Base-by-base conservation (phyloP, 345 rosid genomes). In the Triadica sebifera region DNA sequence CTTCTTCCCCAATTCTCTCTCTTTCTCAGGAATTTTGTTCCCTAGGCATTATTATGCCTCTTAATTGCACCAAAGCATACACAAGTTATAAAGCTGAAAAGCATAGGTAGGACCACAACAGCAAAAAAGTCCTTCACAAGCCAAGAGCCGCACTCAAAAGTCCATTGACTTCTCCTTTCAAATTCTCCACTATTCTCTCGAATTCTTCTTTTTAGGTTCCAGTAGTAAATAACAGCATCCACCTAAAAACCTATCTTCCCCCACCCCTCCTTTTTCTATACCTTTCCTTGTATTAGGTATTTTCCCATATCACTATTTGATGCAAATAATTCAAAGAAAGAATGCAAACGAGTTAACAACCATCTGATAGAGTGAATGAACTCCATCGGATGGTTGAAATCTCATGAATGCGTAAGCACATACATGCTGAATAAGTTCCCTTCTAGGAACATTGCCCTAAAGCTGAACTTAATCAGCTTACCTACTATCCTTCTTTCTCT, bases 191-290 rank as follows among this genome's bases (percentile, higher is more conserved):
- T 29, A 29, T n/a, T n/a, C 34, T 29, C 34, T 2, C 34, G 1
- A 29, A 45, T 34, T 67, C 53, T 38, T 59, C 75, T 37, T 75
- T 70, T 74, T 47, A 50, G 64, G 43, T 80, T 74, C 38, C 15
- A 8, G 62, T 38, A 56, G 8, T 75, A 68, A 67, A 19, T 41
- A 62, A 56, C 71, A 77, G 41, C 71, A 80, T 69, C 17, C 41
- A 19, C 56, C 59, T 5, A 19, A 68, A 62, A 6, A 20, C 47
- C 47, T 29, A 29, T 29, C n/a, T n/a, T 29, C 34, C 34, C 34
- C 34, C 10, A 1, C 10, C 47, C 1, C 47, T 51, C 25, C 25
- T 5, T 25, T 9, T 59, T 59, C 34, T 29, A 29, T 29, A 29
- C 34, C 34, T 29, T 29, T 29, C 34, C 34, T 29, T 29, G 34